Evolutionary conservation across 305 asterid genomes (phyloP), one percentile per base, ranked within the genome.

Genomic region (Ajuga reptans): DNA sequence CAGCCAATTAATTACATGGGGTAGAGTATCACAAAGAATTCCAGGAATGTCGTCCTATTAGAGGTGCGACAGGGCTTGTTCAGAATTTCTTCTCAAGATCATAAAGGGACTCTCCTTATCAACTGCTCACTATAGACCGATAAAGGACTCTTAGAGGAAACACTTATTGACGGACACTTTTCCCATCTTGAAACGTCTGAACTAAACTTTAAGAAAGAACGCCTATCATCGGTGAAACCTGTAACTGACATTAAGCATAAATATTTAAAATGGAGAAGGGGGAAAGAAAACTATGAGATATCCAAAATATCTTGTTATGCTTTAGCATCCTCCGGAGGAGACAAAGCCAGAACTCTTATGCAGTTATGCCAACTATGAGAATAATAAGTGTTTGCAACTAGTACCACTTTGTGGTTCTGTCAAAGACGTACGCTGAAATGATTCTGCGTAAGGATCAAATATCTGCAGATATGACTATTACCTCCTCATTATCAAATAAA

Each of bases 401-500:
- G 4, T 21, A 45, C 12, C 47, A n/a, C 3, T 15, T 43, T 46
- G 50, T 69, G 31, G 62, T 56, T 54, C 47, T 56, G 46, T 55
- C 61, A 12, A 56, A n/a, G 9, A 14, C 24, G 17, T 50, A 42
- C 56, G 45, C 18, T 63, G 37, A 37, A 69, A 24, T 6, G 34
- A 54, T 37, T 42, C 61, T 39, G 57, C 50, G 55, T 37, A 59
- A 71, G 53, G 45, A 61, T 39, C 62, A 64, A 27, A 53, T 9
- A 15, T 51, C 29, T 10, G 68, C 75, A 68, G 49, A 37, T 43
- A 58, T 62, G 37, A 57, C 11, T 39, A 66, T 49, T 81, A 88
- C 98, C 96, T 93, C 96, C 79, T 93, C 98, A 65, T 90, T 90
- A 79, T 93, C 98, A 86, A 93, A 93, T 61, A 93, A 84, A 58